Conservation (phyloP, 345 rosid genomes). For the Aurinia saxatilis region DNA sequence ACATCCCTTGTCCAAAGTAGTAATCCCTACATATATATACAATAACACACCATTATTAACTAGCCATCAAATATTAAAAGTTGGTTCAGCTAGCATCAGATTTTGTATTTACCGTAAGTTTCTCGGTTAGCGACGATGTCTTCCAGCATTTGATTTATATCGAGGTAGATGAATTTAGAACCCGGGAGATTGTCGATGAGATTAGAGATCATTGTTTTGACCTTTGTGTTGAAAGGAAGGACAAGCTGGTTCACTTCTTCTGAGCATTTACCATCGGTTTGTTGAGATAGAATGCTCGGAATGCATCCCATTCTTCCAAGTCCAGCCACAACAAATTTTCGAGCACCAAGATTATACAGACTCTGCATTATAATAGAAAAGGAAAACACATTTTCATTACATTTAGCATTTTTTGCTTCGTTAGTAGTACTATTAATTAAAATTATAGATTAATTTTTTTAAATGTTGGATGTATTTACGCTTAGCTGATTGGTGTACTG, state of each 20-base stretch:
- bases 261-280: conserved; percentile 56
- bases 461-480: conserved; percentile 26
- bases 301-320: conserved; percentile 94
- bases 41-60: neutral
- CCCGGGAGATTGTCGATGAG: conserved; percentile 61
- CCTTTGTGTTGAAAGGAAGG: conserved; percentile 70
- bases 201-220: conserved; percentile 64
- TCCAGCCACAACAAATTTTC: conserved; percentile 76
- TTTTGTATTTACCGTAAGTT: conserved; percentile 45
- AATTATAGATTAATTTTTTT: neutral
- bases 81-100: neutral
- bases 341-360: conserved; percentile 77
- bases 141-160: conserved; percentile 48
- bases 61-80: neutral
- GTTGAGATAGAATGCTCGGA: conserved; percentile 89
- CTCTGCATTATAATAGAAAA: conserved; percentile 27
- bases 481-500: conserved; percentile 62
- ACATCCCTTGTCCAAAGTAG: conserved; percentile 69
- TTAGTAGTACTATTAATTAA: neutral
- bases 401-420: neutral
- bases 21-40: conserved; percentile 63
- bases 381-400: neutral
- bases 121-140: conserved; percentile 49
- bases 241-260: conserved; percentile 73
- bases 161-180: conserved; percentile 54